Evolutionary conservation across 108 stramenopile species (phyloP).

Genomic region (Aurantiochytrium sp.): DNA sequence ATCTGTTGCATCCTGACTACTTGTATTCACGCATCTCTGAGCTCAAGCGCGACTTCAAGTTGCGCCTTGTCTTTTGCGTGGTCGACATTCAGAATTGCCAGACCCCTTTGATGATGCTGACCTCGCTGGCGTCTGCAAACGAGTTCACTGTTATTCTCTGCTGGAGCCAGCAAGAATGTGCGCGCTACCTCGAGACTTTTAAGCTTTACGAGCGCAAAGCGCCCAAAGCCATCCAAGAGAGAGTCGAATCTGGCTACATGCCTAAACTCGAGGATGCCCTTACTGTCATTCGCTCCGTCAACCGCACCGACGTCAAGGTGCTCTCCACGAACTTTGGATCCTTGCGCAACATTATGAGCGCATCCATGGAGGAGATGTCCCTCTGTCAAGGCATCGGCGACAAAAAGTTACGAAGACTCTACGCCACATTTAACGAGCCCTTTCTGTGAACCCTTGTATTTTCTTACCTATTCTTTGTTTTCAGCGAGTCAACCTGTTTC

Average conservation of each 20-base stretch:
- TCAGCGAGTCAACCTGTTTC: too few relatives aligned
- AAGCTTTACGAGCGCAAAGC: not conserved
- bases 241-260: not conserved
- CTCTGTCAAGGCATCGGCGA: not conserved
- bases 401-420: not conserved
- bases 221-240: not conserved
- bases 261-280: not conserved
- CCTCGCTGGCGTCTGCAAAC: constrained; percentile 12
- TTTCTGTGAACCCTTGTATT: not conserved
- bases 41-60: not conserved
- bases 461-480: too few relatives aligned
- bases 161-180: constrained; percentile 7
- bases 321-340: not conserved
- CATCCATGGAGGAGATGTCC: not conserved
- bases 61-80: not conserved
- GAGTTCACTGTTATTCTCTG: constrained; percentile 11
- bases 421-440: not conserved
- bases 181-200: not conserved
- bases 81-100: constrained; percentile 3
- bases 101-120: not conserved
- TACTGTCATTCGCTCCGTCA: not conserved
- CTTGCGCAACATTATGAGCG: not conserved
- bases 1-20: not conserved
- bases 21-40: not conserved
- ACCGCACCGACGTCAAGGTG: constrained; percentile 5